A percentile compares a stretch with the other conserved stretches of the same genome.
Conservation (phyloP, 192 early-diverging fungal species). For the Pilaira anomala region DNA sequence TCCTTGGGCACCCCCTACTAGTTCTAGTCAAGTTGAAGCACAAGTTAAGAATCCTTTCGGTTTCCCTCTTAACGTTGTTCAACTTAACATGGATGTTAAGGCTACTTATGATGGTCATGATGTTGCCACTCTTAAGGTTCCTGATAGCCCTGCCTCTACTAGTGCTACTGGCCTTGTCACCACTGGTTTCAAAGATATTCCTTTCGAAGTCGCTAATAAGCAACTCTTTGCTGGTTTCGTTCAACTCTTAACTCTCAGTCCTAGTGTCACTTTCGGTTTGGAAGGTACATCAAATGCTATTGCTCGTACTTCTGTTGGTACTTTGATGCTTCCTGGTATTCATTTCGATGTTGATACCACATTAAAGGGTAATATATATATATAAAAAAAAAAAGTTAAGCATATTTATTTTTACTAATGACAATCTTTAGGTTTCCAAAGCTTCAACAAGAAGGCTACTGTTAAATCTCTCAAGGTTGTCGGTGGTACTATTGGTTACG, state of each 20-base stretch:
- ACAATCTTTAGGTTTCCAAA: constrained; percentile 23
- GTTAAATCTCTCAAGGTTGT: background rate
- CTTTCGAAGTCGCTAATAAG: constrained; percentile 23
- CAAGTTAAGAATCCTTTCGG: constrained; percentile 39
- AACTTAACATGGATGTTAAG: constrained; percentile 32
- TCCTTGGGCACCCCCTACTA: constrained; percentile 41
- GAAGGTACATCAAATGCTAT: constrained; percentile 29
- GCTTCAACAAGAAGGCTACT: constrained; percentile 29
- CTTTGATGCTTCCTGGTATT: constrained; percentile 39
- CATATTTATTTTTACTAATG: background rate
- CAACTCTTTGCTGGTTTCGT: constrained; percentile 32
- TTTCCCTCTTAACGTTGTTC: constrained; percentile 33
- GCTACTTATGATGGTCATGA: constrained; percentile 16
- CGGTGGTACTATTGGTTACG: background rate
- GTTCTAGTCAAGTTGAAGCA: constrained; percentile 40
- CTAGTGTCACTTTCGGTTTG: constrained; percentile 24
- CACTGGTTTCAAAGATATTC: constrained; percentile 30
- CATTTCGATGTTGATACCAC: constrained; percentile 37
- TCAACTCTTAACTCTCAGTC: constrained; percentile 19
- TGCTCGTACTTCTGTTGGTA: constrained; percentile 36
- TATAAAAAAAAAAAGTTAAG: background rate
- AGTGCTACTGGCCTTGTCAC: constrained; percentile 9
- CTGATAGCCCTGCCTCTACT: constrained; percentile 28
- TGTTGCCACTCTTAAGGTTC: constrained; percentile 32
- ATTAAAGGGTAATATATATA: constrained; percentile 28